Base-by-base conservation (phyloP, 2,329 filamentous ascomycete genomes). In the Alternaria ethzedia region DNA sequence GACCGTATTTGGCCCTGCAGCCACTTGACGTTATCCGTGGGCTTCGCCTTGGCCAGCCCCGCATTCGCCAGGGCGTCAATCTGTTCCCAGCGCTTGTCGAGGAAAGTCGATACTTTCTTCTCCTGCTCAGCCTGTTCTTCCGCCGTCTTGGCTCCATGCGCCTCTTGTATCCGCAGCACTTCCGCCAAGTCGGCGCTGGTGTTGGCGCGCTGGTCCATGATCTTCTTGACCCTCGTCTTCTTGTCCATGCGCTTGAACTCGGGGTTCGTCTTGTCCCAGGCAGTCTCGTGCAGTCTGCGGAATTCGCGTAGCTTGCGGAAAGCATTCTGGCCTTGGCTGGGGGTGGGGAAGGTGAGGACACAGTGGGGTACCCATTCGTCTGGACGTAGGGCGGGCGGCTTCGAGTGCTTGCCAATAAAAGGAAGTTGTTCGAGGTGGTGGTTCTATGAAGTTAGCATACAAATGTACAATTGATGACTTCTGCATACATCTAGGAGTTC, bases 131-230 rank as follows among this genome's bases (percentile, higher is more conserved):
- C 57, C 11, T 65, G 43, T 28, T 64, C 64, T 61, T 63, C 46
- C 57, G 63, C 26, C 58, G 75, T 76, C 30, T 62, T 55, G 2
- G 28, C 62, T 12, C 75, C 79, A 43, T 73, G 76, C 49, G 79
- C 70, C 45, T 84, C 79, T 70, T 87, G 85, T 64, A 85, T 81
- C 9, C 47, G 63, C 55, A 90, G 73, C 4, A 89, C 86, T 20
- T 86, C 84, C 1, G 87, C 87, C 23, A 89, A 74, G 71, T 90
- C 88, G 6, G 87, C 88, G 20, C 89, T 83, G 46, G 82, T 84
- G 60, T 88, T 89, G n/a, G 86, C 87, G 75, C 87, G 88, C 74
- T 90, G 88, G 71, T 90, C 82, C 87, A 89, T 89, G 47, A 90
- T 80, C 47, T 81, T 80, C 59, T 81, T 81, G n/a, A 83, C 84